Base-by-base conservation (phyloP, 768 basidiomycete species). In the Termitomyces sp. region DNA sequence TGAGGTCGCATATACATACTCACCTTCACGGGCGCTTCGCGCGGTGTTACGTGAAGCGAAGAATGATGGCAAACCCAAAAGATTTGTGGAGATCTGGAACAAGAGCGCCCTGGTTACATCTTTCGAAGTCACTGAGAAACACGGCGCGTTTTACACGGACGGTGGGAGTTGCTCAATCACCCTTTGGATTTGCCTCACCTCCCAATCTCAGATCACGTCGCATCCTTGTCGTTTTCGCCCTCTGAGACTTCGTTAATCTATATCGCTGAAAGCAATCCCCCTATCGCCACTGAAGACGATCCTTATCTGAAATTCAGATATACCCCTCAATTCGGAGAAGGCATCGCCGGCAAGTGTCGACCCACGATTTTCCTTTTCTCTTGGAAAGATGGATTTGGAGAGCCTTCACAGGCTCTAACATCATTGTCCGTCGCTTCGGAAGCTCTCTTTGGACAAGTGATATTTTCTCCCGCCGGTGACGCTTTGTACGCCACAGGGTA, bases 301-400 rank as follows among this genome's bases (percentile, higher is more conserved):
- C 71, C 73, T 2, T 77, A 71, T 56, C 66, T 68, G 20, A 80
- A 80, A 54, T 88, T 83, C 60, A 70, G 74, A 26, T 90, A 79
- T 66, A 71, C 64, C 1, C 86, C 87, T 5, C 74, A 79, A 46
- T 82, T 87, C 58, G 89, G 88, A 0, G 88, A 91, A 68, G 77
- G 77, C 5, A 65, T 86, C n/a, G 66, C 67, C 4, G 79, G 78
- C 4, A 83, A 79, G 65, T 79, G 76, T 57, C 69, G 72, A 4
- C 84, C 88, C 1, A 71, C 72, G 0, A 67, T 83, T 7, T 90
- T 84, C 64, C 51, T 88, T 13, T 75, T 85, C 50, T 71, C 71
- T 10, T 86, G 84, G 80, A 62, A 71, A 13, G 53, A 66, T 4
- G 60, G 47, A 9, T 28, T 55, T 6, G 61, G 52, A 3, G 52